Base-by-base conservation (phyloP, 2,329 filamentous ascomycete genomes). In the Xylaria sp. region DNA sequence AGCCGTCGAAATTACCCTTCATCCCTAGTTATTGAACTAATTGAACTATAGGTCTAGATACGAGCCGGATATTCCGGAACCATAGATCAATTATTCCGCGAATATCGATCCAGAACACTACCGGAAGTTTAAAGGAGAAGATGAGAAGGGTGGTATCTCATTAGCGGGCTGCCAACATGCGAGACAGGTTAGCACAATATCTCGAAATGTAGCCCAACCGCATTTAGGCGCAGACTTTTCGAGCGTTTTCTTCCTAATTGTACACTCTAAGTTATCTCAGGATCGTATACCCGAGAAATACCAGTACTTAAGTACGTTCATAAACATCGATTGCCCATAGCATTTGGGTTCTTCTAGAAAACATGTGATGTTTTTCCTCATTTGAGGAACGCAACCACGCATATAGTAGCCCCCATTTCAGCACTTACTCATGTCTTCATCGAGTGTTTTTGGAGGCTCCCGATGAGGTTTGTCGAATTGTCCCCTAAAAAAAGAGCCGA, bases 21-120 rank as follows among this genome's bases (percentile, higher is more conserved):
- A 66, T 66, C 10, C 36, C 48, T 30, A 66, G 15, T 39, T 66
- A 58, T 66, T 66, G 15, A 45, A 66, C 39, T 25, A 66, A 39
- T n/a, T n/a, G 52, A 45, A 15, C 23, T 13, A 62, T 34, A 25
- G 64, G 58, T 32, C 64, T 58, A 23, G 58, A 57, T 28, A 58
- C 18, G 3, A 66, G 46, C 32, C 64, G 50, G 28, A 58, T 57
- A 50, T 32, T 25, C 64, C 64, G 62, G 13, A 62, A 39, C 64
- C 64, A 66, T 15, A 66, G 28, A 66, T 66, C 43, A 25, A 66
- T 9, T 41, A 66, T 66, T 41, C 64, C 64, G 15, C 41, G 50
- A 50, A 66, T 52, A 25, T 66, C 64, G 39, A 66, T 56, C 23
- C 64, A 66, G 52, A 66, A 39, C 36, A 39, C 36, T 39, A 4